Conservation (phyloP, 1,284 basidiomycete species). For the Ganoderma resinaceum region DNA sequence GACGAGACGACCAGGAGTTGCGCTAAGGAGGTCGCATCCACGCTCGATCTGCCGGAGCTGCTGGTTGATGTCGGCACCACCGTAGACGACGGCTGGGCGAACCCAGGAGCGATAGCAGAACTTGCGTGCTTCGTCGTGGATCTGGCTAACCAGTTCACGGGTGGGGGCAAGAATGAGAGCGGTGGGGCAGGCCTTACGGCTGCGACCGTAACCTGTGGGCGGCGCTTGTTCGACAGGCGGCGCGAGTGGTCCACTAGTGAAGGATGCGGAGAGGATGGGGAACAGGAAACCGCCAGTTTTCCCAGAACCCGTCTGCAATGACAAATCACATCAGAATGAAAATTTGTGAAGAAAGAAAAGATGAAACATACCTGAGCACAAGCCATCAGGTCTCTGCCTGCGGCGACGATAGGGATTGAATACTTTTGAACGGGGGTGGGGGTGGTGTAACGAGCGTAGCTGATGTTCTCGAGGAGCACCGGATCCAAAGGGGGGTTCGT, state of each 20-base stretch:
- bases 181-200: constrained; percentile 94
- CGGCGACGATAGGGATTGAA: constrained; percentile 97
- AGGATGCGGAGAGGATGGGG: constrained; percentile 97
- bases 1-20: constrained; percentile 98
- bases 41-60: constrained; percentile 96
- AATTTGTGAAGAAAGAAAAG: constrained; percentile 20
- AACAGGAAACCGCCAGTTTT: constrained; percentile 99
- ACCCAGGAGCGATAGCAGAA: constrained; percentile 99
- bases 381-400: constrained; percentile 95
- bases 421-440: constrained; percentile 99
- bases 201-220: constrained; percentile 62
- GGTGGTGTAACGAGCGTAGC: constrained; percentile 89
- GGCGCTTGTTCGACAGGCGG: constrained; percentile 63
- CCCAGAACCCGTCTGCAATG: constrained; percentile 91
- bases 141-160: constrained; percentile 98
- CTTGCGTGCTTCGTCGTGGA: constrained; percentile 99
- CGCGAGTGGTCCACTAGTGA: constrained; percentile 81
- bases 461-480: constrained; percentile 95
- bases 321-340: constrained; percentile 34
- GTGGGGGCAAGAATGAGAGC: constrained; percentile 97
- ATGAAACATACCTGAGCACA: constrained; percentile 84
- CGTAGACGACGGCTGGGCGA: constrained; percentile 98
- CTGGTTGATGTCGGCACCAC: constrained; percentile 96
- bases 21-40: constrained; percentile 96
- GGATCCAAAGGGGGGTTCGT: constrained; percentile 91